Evolutionary conservation across 176 grass and related monocot species (phyloP).

Genomic region (Lolium rigidum): DNA sequence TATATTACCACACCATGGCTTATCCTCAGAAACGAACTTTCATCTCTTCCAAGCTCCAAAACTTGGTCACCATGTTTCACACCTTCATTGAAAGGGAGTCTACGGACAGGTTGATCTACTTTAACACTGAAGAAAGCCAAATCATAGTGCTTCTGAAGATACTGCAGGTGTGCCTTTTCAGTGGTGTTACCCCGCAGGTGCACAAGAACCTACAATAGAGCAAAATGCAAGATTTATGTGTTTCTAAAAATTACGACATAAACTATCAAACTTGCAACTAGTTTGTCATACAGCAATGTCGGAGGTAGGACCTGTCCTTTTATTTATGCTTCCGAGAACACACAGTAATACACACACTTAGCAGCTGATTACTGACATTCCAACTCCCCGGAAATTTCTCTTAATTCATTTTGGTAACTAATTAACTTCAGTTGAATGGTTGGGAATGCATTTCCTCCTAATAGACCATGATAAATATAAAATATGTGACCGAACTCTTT

Average conservation of each 20-base stretch:
- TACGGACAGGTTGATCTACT: not conserved
- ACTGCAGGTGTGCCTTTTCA: not conserved
- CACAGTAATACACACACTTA: not conserved
- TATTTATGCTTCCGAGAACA: not conserved
- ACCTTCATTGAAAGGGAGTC: not conserved
- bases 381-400: not conserved
- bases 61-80: not conserved
- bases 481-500: not conserved
- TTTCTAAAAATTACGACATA: not conserved
- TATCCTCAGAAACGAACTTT: not conserved
- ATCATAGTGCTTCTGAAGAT: conserved; percentile 35
- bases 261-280: not conserved
- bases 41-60: conserved; percentile 4
- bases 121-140: conserved; percentile 7
- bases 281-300: not conserved
- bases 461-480: conserved; percentile 9
- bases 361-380: too few species aligned
- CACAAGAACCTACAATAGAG: conserved; percentile 11
- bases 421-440: not conserved
- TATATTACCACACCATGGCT: not conserved
- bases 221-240: not conserved
- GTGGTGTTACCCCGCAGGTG: not conserved
- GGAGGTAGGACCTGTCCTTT: not conserved
- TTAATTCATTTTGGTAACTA: conserved; percentile 2
- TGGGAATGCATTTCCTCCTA: conserved; percentile 12